A percentile compares a stretch with the other conserved stretches of the same genome.
phyloP scores from a whole-genome alignment of 1,284 basidiomycete genomes.

The Ceratobasidium sp. region DNA sequence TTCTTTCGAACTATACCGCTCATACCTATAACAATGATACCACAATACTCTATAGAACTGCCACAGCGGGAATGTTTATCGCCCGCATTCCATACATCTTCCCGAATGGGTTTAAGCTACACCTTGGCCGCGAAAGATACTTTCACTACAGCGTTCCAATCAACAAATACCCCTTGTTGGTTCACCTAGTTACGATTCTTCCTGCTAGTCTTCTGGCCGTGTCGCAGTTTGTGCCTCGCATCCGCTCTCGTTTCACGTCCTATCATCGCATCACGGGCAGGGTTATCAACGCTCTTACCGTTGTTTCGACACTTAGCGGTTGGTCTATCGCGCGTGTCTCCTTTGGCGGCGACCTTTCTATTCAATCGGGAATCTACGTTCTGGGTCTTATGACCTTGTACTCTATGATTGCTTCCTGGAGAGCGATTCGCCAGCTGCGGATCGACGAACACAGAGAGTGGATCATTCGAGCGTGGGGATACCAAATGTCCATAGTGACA shows the following conservation, averaged over 20 bases:
- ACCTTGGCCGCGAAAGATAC: constrained; percentile 1
- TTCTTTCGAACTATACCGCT: no score
- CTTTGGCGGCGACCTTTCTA: no score
- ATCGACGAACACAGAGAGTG: constrained; percentile 3
- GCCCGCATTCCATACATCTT: neutral
- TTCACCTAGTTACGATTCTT: neutral
- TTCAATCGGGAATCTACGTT: no score
- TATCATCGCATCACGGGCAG: constrained; percentile 7
- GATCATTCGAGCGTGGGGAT: constrained; percentile 8
- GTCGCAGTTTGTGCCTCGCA: constrained; percentile 6
- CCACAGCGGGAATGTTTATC: neutral
- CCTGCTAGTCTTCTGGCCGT: constrained; percentile 14
- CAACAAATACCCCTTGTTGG: no score
- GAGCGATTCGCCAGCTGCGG: neutral
- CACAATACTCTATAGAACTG: neutral
- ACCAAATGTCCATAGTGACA: neutral
- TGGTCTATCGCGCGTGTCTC: neutral
- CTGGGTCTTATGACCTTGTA: no score
- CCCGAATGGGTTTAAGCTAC: neutral
- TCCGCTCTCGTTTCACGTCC: no score
- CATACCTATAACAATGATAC: neutral
- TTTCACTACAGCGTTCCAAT: no score
- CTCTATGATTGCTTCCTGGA: no score
- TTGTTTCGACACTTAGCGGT: neutral
- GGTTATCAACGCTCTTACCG: neutral